These are phyloP conservation scores for Tetradesmus obliquus DNA, from an alignment of 139 green algal species.

Conservation along the genomic window DNA sequence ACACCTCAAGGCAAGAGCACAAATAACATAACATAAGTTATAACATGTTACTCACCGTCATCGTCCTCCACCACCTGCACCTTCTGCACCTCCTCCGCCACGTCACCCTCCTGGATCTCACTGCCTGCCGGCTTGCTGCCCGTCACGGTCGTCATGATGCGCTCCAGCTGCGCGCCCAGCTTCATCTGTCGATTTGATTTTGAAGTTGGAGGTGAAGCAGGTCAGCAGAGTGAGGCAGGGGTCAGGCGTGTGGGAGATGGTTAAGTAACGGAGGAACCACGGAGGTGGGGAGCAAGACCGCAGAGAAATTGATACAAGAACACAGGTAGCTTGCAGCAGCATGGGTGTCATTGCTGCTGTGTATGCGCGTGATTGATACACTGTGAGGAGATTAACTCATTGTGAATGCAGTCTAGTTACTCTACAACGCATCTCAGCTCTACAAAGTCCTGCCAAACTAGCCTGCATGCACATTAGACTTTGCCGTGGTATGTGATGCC, in stretches of 20 bases:
- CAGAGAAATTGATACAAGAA: too few relatives aligned
- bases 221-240: too few relatives aligned
- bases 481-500: too few relatives aligned
- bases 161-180: conserved; percentile 42
- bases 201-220: neutral
- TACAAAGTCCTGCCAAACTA: neutral
- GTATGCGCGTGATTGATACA: too few relatives aligned
- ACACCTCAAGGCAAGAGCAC: neutral
- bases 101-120: conserved; percentile 46
- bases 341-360: too few relatives aligned
- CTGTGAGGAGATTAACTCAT: too few relatives aligned
- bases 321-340: too few relatives aligned
- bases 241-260: too few relatives aligned
- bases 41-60: conserved; percentile 23
- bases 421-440: too few relatives aligned
- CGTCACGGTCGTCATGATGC: conserved; percentile 34
- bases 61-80: conserved; percentile 38
- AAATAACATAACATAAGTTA: neutral
- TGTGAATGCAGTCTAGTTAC: too few relatives aligned
- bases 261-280: too few relatives aligned
- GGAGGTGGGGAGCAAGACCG: too few relatives aligned
- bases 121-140: neutral
- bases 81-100: conserved; percentile 1
- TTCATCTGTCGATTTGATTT: conserved; percentile 7
- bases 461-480: neutral